Percentiles rank a stretch among this genome's conserved stretches.
Evolutionary conservation across 2,329 filamentous ascomycete genomes (phyloP).

Genomic region (Didymella exigua): DNA sequence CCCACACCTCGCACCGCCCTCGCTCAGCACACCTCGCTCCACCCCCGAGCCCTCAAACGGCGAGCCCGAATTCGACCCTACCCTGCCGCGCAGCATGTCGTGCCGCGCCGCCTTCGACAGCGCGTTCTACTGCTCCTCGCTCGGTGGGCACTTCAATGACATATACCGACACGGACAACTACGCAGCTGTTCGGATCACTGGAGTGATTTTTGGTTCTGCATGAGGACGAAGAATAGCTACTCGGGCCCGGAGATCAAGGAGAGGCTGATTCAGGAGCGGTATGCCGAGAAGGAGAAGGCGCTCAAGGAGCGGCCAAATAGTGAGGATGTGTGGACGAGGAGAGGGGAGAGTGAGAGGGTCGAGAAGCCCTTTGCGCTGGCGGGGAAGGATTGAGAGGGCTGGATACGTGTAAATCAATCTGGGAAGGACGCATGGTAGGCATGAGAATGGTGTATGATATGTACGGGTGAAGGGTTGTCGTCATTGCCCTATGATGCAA

Average conservation of each 20-base stretch:
- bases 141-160: conserved; percentile 89
- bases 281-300: conserved; percentile 71
- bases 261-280: conserved; percentile 65
- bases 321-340: conserved; percentile 88
- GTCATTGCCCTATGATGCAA: neutral
- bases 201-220: conserved; percentile 97
- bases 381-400: conserved; percentile 14
- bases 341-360: conserved; percentile 57
- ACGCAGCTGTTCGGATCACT: conserved; percentile 79
- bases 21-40: conserved; percentile 15
- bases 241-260: conserved; percentile 61
- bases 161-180: conserved; percentile 86
- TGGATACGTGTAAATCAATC: neutral
- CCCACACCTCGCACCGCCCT: conserved; percentile 52
- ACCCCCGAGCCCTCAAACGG: neutral
- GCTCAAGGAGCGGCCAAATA: conserved; percentile 73
- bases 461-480: neutral
- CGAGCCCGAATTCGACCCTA: conserved; percentile 28
- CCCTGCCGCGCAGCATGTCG: conserved; percentile 79
- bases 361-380: conserved; percentile 32
- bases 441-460: conserved; percentile 2
- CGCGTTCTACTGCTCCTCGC: conserved; percentile 90
- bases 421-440: neutral
- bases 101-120: conserved; percentile 90
- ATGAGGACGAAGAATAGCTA: conserved; percentile 76